These are phyloP conservation scores for Volvariella surrecta DNA, from an alignment of 1,284 basidiomycete genomes.

Conservation along the genomic window DNA sequence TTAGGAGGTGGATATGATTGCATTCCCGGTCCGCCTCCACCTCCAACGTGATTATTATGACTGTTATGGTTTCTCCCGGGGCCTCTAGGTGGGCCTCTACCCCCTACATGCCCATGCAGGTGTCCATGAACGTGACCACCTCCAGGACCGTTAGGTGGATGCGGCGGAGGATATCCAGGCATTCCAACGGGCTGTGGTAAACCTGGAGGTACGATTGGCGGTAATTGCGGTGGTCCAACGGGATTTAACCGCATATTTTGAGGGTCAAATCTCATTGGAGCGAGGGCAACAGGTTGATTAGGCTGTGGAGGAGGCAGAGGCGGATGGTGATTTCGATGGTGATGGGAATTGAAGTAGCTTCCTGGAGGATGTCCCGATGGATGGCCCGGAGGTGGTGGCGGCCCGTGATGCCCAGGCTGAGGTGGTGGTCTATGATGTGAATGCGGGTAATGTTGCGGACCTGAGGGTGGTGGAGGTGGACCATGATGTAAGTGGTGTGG, in stretches of 20 bases:
- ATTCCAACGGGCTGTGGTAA: conserved; percentile 8
- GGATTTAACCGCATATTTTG: conserved; percentile 2
- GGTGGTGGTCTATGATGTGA: conserved; percentile 8
- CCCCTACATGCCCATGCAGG: conserved; percentile 6
- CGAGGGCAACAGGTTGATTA: no score
- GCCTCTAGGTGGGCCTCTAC: conserved; percentile 10
- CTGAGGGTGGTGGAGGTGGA: conserved; percentile 8
- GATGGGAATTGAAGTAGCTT: not conserved
- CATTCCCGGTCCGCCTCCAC: conserved; percentile 4
- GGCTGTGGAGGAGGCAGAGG: not conserved
- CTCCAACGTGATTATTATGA: conserved; percentile 5
- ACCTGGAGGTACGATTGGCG: conserved; percentile 7
- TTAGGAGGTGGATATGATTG: not conserved
- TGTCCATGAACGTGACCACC: conserved; percentile 3
- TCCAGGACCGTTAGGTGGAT: conserved; percentile 4
- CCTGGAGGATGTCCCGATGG: conserved; percentile 2
- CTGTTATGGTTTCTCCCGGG: conserved; percentile 3
- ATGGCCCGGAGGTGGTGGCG: conserved; percentile 4
- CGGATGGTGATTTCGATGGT: not conserved
- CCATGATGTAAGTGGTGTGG: conserved; percentile 3
- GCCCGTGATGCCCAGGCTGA: conserved; percentile 5
- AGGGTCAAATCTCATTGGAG: conserved; percentile 1
- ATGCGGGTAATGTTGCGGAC: conserved; percentile 6
- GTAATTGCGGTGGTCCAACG: conserved; percentile 11
- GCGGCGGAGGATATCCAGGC: conserved; percentile 8